Evolutionary conservation across 805 yeast species (phyloP), one percentile per base, ranked within the genome.

Genomic region (Middelhovenomyces tepae): DNA sequence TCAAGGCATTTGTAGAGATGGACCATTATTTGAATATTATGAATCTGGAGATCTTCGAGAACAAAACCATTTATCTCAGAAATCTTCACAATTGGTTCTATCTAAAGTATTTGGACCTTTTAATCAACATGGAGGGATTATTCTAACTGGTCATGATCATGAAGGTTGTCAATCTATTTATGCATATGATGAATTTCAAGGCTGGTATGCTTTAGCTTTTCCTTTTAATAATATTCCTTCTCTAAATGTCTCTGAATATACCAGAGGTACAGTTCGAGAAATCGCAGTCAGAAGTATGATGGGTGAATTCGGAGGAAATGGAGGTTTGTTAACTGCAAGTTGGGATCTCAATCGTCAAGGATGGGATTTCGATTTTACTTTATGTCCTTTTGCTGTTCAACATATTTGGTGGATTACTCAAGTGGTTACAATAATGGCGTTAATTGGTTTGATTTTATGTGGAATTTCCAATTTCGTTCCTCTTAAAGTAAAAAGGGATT

Each of bases 381-480:
- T 79, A 39, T 91, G 98, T 59, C 78, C 86, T 10, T 89, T 89
- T 54, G 69, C 71, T 2, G 72, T 84, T 7, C 96, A 87, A 59
- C 96, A 87, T 53, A 73, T 81, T 34, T 91, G 98, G 98, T 91
- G 98, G 98, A 82, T 71, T 5, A 69, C 94, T 2, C 77, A 82
- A 48, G 67, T 77, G 1, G 46, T 69, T 5, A 52, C 67, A 3
- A 36, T 69, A 1, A 32, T 74, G 7, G 57, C 72, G 0, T 44
- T 64, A 0, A 36, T 71, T 4, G 37, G 67, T 4, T 26, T 35
- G 4, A 22, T 34, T 8, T 33, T 31, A n/a, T 25, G 16, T 6
- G 23, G n/a, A n/a, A n/a, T n/a, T n/a, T n/a, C n/a, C n/a, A n/a
- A n/a, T 14, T 11, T 15, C 11, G 22, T 10, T 8, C 17, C 18